A percentile compares a stretch with the other conserved stretches of the same genome.
These are phyloP conservation scores for Globisporangium cylindrosporum DNA, from an alignment of 352 stramenopile species.

Conservation along the genomic window DNA sequence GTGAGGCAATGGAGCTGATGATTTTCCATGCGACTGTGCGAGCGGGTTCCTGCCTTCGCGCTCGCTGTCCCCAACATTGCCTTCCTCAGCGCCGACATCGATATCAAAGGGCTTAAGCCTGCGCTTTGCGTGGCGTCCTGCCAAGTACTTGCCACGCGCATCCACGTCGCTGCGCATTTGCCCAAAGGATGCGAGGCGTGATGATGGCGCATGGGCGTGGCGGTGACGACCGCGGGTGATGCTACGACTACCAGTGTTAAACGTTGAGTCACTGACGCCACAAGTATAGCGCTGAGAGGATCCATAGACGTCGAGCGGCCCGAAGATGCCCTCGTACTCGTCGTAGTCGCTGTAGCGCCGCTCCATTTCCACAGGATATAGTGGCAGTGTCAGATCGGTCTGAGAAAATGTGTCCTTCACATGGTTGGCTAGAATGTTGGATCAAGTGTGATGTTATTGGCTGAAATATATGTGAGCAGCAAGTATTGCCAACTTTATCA, in stretches of 20 bases:
- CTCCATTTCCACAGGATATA: background rate
- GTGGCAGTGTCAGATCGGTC: background rate
- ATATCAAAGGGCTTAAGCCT: conserved; percentile 17
- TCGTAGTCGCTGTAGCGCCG: conserved; percentile 46
- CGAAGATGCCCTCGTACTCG: conserved; percentile 66
- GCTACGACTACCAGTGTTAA: background rate
- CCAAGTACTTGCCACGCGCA: conserved; percentile 21
- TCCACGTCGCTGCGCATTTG: conserved; percentile 14
- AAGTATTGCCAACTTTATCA: background rate
- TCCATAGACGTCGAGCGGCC: conserved; percentile 31
- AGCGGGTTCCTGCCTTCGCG: background rate
- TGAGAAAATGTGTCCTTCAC: conserved; percentile 13
- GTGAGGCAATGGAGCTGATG: background rate
- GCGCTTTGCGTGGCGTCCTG: conserved; percentile 22
- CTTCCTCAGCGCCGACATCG: conserved; percentile 14
- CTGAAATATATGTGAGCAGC: background rate
- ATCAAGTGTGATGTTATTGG: background rate
- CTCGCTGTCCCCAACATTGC: background rate
- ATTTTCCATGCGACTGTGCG: background rate
- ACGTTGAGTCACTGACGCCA: background rate
- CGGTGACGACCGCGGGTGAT: background rate
- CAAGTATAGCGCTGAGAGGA: background rate
- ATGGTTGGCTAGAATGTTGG: background rate
- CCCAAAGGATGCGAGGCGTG: background rate
- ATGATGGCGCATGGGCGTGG: too few relatives aligned